Conservation (phyloP, 1,139 yeast species). For the Spencermartinsiella ligniputridi region DNA sequence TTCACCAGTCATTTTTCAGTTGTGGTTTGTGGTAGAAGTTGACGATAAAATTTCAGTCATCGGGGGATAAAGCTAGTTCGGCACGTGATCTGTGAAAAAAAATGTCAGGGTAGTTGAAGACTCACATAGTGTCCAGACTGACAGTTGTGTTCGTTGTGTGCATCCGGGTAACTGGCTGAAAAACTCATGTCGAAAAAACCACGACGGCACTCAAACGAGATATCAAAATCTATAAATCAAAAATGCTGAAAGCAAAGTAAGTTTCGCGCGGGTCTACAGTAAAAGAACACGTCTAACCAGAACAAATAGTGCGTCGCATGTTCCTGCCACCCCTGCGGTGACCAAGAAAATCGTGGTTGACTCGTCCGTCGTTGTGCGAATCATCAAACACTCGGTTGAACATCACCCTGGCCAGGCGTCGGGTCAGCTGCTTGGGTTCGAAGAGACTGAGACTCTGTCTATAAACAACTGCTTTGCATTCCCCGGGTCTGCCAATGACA, state of each 20-base stretch:
- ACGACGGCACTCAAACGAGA: not conserved
- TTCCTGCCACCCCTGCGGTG: constrained; percentile 21
- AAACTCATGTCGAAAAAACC: no score
- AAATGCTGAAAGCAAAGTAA: constrained; percentile 9
- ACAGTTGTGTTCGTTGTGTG: no score
- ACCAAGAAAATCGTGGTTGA: constrained; percentile 31
- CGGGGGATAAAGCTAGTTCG: no score
- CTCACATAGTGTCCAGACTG: no score
- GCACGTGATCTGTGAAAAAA: no score
- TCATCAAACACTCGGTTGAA: constrained; percentile 70
- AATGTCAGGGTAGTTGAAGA: no score
- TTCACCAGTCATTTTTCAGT: no score
- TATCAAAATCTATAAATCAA: not conserved
- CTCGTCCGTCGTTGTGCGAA: constrained; percentile 54
- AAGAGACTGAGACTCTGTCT: constrained; percentile 50
- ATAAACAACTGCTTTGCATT: constrained; percentile 60
- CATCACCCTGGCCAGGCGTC: constrained; percentile 61
- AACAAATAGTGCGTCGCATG: constrained; percentile 1
- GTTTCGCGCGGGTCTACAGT: no score
- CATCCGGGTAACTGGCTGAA: no score
- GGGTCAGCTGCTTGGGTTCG: constrained; percentile 77
- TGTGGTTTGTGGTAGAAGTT: no score
- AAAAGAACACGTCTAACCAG: not conserved
- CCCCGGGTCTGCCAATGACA: constrained; percentile 46
- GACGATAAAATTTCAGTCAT: no score